Evolutionary conservation across 306 rosid genomes (phyloP).

Genomic region (Casuarina glauca): DNA sequence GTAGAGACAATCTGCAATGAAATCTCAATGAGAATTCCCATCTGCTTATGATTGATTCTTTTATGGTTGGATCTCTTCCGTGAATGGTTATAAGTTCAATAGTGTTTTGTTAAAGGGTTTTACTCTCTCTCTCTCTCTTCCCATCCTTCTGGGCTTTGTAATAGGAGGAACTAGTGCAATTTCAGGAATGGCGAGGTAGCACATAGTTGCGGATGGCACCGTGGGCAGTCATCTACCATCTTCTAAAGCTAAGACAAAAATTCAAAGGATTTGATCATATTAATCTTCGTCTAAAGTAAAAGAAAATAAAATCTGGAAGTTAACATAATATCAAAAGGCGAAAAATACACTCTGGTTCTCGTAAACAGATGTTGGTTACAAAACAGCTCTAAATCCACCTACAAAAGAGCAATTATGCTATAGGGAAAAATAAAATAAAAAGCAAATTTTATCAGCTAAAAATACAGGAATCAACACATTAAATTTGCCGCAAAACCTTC

Average conservation of each 20-base stretch:
- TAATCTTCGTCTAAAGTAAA: no score
- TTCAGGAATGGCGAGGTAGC: no score
- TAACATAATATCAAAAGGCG: not conserved
- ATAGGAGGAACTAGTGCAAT: no score
- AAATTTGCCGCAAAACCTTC: conserved; percentile 71
- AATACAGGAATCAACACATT: conserved; percentile 27
- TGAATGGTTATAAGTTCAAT: not conserved
- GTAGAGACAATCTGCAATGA: conserved; percentile 30
- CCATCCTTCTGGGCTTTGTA: no score
- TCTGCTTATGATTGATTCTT: conserved; percentile 4
- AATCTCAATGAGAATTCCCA: conserved; percentile 19
- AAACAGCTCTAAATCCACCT: not conserved
- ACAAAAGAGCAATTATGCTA: conserved; percentile 8
- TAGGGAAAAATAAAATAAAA: not conserved
- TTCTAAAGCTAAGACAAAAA: no score
- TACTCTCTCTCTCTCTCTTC: no score
- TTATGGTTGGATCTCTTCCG: not conserved
- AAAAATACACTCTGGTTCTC: not conserved
- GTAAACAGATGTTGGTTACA: not conserved
- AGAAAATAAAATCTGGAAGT: not conserved
- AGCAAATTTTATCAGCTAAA: not conserved
- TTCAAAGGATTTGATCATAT: no score
- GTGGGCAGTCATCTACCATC: no score
- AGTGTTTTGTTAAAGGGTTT: no score
- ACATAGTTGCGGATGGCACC: no score